phyloP scores from a whole-genome alignment of 164 flowering plant genomes.

The Liriodendron chinense region DNA sequence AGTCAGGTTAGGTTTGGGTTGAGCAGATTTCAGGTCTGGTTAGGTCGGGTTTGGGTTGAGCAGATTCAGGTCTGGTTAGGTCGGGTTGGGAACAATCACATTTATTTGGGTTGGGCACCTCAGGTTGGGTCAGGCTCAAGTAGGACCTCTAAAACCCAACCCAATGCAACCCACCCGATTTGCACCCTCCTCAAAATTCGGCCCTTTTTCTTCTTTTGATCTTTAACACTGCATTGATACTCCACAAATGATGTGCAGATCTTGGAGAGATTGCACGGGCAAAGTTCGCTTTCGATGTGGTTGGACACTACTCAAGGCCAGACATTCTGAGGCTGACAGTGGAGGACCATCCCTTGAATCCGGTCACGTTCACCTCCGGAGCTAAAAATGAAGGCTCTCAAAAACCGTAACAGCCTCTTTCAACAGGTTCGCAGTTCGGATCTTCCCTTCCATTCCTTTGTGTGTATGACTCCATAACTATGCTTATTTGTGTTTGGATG shows the following conservation, averaged over 20 bases:
- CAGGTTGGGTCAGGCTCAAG: too few species aligned
- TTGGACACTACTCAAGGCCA: conserved; percentile 85
- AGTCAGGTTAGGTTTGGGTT: too few species aligned
- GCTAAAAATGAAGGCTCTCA: conserved; percentile 33
- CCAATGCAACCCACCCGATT: too few species aligned
- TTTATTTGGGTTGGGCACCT: too few species aligned
- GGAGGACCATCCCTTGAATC: conserved; percentile 53
- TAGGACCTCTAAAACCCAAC: too few species aligned
- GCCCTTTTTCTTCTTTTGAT: too few species aligned
- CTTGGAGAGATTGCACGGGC: conserved; percentile 74
- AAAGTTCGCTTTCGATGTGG: conserved; percentile 80
- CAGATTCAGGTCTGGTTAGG: too few species aligned
- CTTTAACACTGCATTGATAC: neutral
- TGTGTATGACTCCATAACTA: neutral
- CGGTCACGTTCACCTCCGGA: conserved; percentile 59
- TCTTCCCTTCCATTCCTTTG: neutral
- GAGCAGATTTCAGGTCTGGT: too few species aligned
- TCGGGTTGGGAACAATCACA: too few species aligned
- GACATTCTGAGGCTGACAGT: conserved; percentile 68
- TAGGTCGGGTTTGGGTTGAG: too few species aligned
- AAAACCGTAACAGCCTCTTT: neutral
- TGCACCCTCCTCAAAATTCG: too few species aligned
- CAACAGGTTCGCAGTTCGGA: neutral
- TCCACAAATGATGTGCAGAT: conserved; percentile 34
- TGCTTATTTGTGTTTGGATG: too few species aligned